Percentiles rank a stretch among this genome's conserved stretches.
These are phyloP conservation scores for Ceratobasidium sp. DNA, from an alignment of 1,284 basidiomycete species.

Conservation along the genomic window DNA sequence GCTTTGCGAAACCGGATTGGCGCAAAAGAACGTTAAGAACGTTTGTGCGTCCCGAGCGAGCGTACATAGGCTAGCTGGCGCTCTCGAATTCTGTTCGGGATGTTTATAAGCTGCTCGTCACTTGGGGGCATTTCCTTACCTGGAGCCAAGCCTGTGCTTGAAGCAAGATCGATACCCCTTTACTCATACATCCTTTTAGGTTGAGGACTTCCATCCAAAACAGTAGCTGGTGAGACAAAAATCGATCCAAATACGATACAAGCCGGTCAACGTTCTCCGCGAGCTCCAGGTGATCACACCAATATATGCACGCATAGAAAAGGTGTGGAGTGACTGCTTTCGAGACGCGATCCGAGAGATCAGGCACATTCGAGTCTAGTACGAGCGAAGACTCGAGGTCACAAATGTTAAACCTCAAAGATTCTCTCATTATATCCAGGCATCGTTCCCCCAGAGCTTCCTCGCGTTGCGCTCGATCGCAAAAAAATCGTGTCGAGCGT, in stretches of 20 bases:
- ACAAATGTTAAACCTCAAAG: conserved; percentile 14
- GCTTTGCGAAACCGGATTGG: not conserved
- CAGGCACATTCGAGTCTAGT: not conserved
- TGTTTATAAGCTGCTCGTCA: not conserved
- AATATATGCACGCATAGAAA: conserved; percentile 2
- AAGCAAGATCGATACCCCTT: not conserved
- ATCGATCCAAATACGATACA: not conserved
- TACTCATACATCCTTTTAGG: not conserved
- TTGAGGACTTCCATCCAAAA: conserved; percentile 8
- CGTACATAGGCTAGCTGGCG: not conserved
- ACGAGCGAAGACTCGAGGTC: conserved; percentile 9
- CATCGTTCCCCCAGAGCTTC: not conserved
- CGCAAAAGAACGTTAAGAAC: not conserved
- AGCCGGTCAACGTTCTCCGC: no score
- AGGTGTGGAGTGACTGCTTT: not conserved
- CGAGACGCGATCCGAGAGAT: not conserved
- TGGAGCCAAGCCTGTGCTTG: not conserved
- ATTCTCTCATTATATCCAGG: not conserved
- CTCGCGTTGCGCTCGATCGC: not conserved
- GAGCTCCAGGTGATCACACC: not conserved
- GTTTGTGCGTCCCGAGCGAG: not conserved
- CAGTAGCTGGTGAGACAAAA: not conserved
- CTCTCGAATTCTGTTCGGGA: not conserved
- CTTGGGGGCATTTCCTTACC: not conserved
- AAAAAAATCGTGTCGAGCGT: not conserved